Evolutionary conservation across 2,329 filamentous ascomycete species (phyloP), one percentile per base, ranked within the genome.

Genomic region (Aspergillus fructus): DNA sequence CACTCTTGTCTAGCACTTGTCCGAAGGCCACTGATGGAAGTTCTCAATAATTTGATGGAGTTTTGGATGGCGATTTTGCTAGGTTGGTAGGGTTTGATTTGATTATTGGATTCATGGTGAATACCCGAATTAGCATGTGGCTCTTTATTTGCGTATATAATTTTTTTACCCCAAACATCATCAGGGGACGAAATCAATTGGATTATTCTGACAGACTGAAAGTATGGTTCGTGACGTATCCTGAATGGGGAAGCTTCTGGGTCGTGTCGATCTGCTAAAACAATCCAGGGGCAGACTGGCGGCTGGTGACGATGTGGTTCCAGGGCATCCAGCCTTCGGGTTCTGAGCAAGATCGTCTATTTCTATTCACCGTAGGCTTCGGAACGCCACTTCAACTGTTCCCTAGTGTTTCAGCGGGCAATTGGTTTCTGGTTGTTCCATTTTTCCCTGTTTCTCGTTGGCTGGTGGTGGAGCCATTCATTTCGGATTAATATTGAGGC

Each of bases 1-100:
- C 12, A 60, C 30, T 8, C 15, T 51, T 33, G 11, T 34, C n/a
- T 63, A 78, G 76, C 76, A 78, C 59, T 60, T 78, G 62, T 74
- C 74, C 5, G 76, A 77, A 46, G 72, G 67, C 45, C 66, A 70
- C 45, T 73, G 56, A 66, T 61, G 40, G 59, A 64, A 42, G 64
- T 43, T 27, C n/a, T 19, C n/a, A 17, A 15, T 33, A 30, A 37
- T 40, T 23, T 46, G 9, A 43, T 17, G 39, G 24, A 65, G 59
- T 51, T 63, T 67, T 55, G 51, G 49, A 47, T 51, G 34, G 55
- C 55, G 49, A 34, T 42, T 56, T 13, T 23, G 48, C 41, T 43
- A 21, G 41, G 15, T 42, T 27, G 11, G 37, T 51, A 42, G 4
- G 47, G 19, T 23, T 30, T 30, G 27, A 30, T 23, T 48, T 56